Evolutionary conservation across 306 rosid species (phyloP).

Genomic region (Citrullus amarus): DNA sequence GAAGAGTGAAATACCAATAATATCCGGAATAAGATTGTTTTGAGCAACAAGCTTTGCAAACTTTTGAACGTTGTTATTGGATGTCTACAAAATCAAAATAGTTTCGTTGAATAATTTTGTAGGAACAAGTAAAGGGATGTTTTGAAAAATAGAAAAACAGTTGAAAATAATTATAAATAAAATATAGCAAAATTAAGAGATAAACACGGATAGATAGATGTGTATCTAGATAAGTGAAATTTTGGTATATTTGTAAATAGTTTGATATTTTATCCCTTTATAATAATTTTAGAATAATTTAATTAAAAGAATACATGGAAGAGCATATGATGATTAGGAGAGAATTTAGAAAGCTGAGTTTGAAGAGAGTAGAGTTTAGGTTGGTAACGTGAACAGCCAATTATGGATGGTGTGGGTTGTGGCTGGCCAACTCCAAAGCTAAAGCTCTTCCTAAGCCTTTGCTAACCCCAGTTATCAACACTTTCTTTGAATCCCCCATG

Average conservation of each 20-base stretch:
- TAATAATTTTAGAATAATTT: too few relatives aligned
- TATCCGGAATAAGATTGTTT: conserved; percentile 46
- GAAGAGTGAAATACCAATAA: conserved; percentile 23
- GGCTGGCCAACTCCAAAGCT: conserved; percentile 52
- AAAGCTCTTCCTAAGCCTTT: conserved; percentile 71
- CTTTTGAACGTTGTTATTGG: conserved; percentile 38
- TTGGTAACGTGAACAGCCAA: conserved; percentile 71
- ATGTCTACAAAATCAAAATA: conserved; percentile 18
- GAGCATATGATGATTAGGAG: conserved; percentile 33
- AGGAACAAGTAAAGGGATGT: conserved; percentile 9
- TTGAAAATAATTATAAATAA: too few relatives aligned
- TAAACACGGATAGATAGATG: too few relatives aligned
- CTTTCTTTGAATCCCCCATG: not conserved
- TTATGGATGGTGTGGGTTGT: conserved; percentile 56
- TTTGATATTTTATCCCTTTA: too few relatives aligned
- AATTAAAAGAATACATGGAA: conserved; percentile 7
- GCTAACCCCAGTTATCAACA: conserved; percentile 65
- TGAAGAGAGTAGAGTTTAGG: conserved; percentile 46
- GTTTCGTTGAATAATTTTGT: too few relatives aligned
- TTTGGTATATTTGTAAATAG: too few relatives aligned
- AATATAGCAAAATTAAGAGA: too few relatives aligned
- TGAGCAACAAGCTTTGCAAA: conserved; percentile 38
- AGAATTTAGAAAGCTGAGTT: conserved; percentile 19
- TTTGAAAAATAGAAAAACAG: not conserved
- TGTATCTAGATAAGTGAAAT: too few relatives aligned